Evolutionary conservation across 495 filamentous ascomycete genomes (phyloP), one percentile per base, ranked within the genome.

Genomic region (Glonium stellatum): DNA sequence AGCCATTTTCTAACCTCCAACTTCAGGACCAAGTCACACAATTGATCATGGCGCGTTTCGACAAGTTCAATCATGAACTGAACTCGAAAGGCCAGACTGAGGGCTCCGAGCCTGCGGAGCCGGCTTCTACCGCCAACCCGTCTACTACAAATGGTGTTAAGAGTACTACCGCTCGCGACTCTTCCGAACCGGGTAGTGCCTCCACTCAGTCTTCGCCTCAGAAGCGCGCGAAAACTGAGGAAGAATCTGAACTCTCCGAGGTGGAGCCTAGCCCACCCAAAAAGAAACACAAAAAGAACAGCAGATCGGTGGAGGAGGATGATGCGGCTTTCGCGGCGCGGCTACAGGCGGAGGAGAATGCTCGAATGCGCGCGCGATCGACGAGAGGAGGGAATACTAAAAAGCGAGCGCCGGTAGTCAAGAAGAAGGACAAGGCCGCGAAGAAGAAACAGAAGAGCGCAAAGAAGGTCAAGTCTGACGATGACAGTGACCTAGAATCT

Each of bases 341-440:
- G 70, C 78, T 98, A 31, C 93, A 98, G 73, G 93, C 90, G 1
- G 87, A 96, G 73, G 89, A 93, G 77, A 96, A 97, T 71, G 76
- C 82, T 58, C 77, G 83, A 39, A 50, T 51, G 15, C 34, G 75
- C 75, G 84, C 80, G 21, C 80, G 92, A 19, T 77, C 85, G 18
- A 96, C 90, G 0, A 78, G 92, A 36, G 80, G 80, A 8, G 88
- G 85, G 4, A 79, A 76, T 41, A 82, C 83, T 2, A 71, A 70
- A 64, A 72, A 68, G 58, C 55, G 57, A 53, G 61, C 68, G 21
- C 63, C 73, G 19, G 75, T 73, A 60, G 58, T 54, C 42, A 72
- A 72, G 61, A 83, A 81, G 68, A 74, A 78, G 55, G 78, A 79
- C 64, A 75, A 82, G 0, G 72, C 73, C 23, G 83, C 81, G 69